Percentiles rank a stretch among this genome's conserved stretches.
These are phyloP conservation scores for Phytophthora ramorum DNA, from an alignment of 352 stramenopile species.

Conservation along the genomic window DNA sequence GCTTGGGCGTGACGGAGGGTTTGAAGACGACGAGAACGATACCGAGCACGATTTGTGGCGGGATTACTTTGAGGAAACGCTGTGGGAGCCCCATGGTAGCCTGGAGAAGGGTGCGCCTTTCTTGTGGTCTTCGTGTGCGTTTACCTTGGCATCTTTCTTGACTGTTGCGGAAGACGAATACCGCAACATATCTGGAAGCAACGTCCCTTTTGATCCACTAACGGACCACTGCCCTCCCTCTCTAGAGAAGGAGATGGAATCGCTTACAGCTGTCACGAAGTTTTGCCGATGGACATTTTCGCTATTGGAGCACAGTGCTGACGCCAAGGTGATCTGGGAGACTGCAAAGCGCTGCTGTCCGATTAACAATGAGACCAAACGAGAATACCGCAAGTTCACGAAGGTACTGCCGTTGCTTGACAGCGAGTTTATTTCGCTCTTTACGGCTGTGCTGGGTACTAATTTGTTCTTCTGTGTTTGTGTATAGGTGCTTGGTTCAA, in stretches of 20 bases:
- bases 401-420: conserved; percentile 51
- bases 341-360: conserved; percentile 86
- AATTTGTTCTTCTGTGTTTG: conserved; percentile 2
- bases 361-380: conserved; percentile 87
- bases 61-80: conserved; percentile 88
- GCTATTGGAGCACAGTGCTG: conserved; percentile 81
- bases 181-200: conserved; percentile 17
- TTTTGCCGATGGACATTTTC: conserved; percentile 91
- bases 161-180: conserved; percentile 73
- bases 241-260: conserved; percentile 86
- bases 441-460: neutral
- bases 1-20: conserved; percentile 68
- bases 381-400: conserved; percentile 89
- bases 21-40: conserved; percentile 54
- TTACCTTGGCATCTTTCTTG: conserved; percentile 82
- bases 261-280: conserved; percentile 77
- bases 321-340: conserved; percentile 91
- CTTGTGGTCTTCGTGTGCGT: conserved; percentile 86
- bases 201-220: conserved; percentile 58
- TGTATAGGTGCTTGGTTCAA: conserved; percentile 75
- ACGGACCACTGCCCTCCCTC: conserved; percentile 62
- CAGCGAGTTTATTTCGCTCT: neutral
- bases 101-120: conserved; percentile 88
- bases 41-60: conserved; percentile 81
- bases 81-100: conserved; percentile 88